Base-by-base conservation (phyloP, 129 eudicot genomes). In the Kitagawia praeruptora region DNA sequence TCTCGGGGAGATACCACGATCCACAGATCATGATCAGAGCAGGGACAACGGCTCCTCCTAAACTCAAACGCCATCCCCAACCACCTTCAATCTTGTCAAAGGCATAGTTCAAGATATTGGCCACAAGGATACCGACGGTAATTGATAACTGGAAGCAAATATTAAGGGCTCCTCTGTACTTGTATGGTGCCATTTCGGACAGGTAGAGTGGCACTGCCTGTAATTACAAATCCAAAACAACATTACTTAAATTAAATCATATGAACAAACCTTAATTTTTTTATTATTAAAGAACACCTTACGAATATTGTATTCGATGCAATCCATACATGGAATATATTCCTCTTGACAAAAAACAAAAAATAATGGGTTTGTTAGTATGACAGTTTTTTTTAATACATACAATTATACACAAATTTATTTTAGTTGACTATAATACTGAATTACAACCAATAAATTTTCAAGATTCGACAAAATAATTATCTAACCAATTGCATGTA, bases 141-240 rank as follows among this genome's bases (percentile, higher is more conserved):
- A 91, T 91, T 6, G 97, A 89, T 19, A 93, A 81, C 6, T 93
- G 98, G 70, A 93, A 93, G 4, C 91, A 92, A 28, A 91, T 89
- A 86, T 93, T 93, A 41, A 93, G 93, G 11, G 95, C 89, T 74
- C 98, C 98, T 81, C 98, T 85, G 83, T 85, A 93, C 82, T 89
- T 91, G 93, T 91, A 93, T 1, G 98, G 98, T 9, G 98, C 98
- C 98, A 93, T 93, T 78, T 93, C 98, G 3, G 98, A 93, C 4
- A 93, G 89, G 83, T 93, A 93, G 6, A 93, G 85, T 18, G 98
- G 98, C 40, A 91, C 98, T 18, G 98, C 88, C 98, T 93, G 95
- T 42, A 74, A 73, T 70, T 70, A 41, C 21, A 42, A 80, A 77
- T 18, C 44, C 73, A 25, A 6, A 45, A 61, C 21, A 28, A 34